Conservation (phyloP, 768 basidiomycete species). For the Mycena kentingensis region DNA sequence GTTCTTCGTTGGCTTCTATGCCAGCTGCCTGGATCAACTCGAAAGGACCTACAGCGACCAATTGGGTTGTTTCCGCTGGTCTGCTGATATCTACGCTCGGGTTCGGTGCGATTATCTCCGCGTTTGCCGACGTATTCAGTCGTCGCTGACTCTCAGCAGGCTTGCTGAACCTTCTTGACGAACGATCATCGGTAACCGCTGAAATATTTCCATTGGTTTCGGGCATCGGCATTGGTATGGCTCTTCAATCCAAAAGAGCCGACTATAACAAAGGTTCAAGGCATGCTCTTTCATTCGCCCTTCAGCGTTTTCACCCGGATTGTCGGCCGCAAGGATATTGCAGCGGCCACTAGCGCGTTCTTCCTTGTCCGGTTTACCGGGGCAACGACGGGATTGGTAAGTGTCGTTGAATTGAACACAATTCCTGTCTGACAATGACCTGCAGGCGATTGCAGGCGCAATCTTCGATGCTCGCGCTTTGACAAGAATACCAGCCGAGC, state of each 20-base stretch:
- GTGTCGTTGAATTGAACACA: constrained; percentile 25
- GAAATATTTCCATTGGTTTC: constrained; percentile 72
- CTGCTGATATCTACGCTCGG: constrained; percentile 67
- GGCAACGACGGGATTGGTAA: constrained; percentile 77
- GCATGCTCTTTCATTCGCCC: constrained; percentile 84
- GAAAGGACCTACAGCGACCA: constrained; percentile 65
- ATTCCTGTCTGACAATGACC: constrained; percentile 21
- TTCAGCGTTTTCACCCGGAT: constrained; percentile 77
- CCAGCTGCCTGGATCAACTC: constrained; percentile 82
- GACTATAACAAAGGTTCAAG: no score
- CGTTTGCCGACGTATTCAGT: constrained; percentile 23
- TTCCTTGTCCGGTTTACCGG: constrained; percentile 88
- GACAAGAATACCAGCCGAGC: constrained; percentile 48
- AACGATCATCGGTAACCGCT: constrained; percentile 43
- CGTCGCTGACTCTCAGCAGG: constrained; percentile 43
- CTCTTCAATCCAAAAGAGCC: no score
- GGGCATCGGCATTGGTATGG: constrained; percentile 65
- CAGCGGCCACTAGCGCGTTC: constrained; percentile 82
- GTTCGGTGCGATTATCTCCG: constrained; percentile 57
- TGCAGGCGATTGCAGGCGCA: constrained; percentile 74
- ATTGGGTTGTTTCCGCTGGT: constrained; percentile 62
- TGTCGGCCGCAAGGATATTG: constrained; percentile 65
- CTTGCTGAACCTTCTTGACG: constrained; percentile 64
- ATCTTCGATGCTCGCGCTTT: constrained; percentile 62
- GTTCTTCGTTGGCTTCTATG: constrained; percentile 82